Evolutionary conservation across 2,329 filamentous ascomycete species (phyloP).

Genomic region (Aureobasidium sp.): DNA sequence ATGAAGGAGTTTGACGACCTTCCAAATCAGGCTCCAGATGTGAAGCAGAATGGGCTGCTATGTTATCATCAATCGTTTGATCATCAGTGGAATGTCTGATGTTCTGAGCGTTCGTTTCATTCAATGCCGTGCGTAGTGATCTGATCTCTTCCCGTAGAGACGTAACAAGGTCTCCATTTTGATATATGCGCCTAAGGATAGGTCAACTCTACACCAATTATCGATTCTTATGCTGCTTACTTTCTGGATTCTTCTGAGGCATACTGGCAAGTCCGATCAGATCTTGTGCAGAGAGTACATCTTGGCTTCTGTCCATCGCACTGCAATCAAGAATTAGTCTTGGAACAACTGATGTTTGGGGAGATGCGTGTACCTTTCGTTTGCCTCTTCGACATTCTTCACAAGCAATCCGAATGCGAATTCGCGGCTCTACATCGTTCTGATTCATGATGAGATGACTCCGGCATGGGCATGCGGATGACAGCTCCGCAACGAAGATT

Average conservation of each 20-base stretch:
- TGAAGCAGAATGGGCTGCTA: not conserved
- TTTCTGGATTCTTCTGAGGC: not conserved
- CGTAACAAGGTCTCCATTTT: not conserved
- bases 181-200: not conserved
- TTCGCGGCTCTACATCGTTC: not conserved
- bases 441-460: not conserved
- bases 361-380: not conserved
- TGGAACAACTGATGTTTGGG: not conserved
- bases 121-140: not conserved
- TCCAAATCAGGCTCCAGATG: not conserved
- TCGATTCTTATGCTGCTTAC: not conserved
- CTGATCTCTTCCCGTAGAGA: not conserved
- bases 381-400: not conserved
- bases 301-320: not conserved
- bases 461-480: not conserved
- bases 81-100: not conserved
- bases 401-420: not conserved
- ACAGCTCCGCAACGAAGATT: not conserved
- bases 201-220: not conserved
- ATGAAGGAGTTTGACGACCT: too few relatives aligned
- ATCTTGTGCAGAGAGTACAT: not conserved
- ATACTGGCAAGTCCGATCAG: not conserved
- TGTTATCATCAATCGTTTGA: not conserved
- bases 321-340: not conserved
- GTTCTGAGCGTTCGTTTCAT: not conserved